A percentile compares a stretch with the other conserved stretches of the same genome.
Evolutionary conservation across 257 asterid species (phyloP).

Genomic region (Przewalskia tangutica): DNA sequence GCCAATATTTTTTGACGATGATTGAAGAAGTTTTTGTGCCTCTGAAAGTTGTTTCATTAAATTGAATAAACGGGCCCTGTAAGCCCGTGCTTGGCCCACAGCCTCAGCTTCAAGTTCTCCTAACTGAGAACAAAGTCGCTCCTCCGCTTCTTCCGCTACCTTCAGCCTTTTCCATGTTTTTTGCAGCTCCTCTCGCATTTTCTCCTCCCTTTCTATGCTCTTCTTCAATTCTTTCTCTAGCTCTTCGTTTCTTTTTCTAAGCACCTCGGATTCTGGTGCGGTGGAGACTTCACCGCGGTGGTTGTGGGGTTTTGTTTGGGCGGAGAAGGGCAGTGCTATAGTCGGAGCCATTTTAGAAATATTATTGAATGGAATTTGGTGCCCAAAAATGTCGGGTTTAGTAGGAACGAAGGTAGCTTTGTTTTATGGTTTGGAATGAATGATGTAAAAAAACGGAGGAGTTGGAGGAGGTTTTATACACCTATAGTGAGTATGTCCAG

Average conservation of each 20-base stretch:
- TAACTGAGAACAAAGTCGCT: not conserved
- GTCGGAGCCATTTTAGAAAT: conserved; percentile 32
- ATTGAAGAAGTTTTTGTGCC: conserved; percentile 23
- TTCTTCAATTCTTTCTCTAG: conserved; percentile 47
- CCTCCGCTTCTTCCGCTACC: conserved; percentile 62
- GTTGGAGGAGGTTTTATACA: conserved; percentile 23
- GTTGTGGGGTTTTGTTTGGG: conserved; percentile 7
- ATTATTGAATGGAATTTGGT: not conserved
- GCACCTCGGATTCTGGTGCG: conserved; percentile 17
- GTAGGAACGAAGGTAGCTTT: not conserved
- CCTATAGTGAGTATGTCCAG: conserved; percentile 27
- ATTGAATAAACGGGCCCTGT: conserved; percentile 29
- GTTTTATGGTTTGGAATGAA: not conserved
- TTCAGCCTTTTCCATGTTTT: conserved; percentile 37
- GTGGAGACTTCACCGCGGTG: not conserved
- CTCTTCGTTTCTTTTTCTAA: conserved; percentile 59
- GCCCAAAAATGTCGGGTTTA: too few species aligned
- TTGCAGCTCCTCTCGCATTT: conserved; percentile 33
- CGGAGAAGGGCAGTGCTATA: conserved; percentile 16
- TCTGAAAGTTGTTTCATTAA: conserved; percentile 42
- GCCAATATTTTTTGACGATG: not conserved
- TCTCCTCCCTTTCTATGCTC: conserved; percentile 53
- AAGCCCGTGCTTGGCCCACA: conserved; percentile 46
- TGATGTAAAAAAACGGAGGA: not conserved
- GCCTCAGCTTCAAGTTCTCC: conserved; percentile 61